Percentiles rank a stretch among this genome's conserved stretches.
phyloP scores from a whole-genome alignment of 306 rosid genomes.

The Pterocarpus macrocarpus region DNA sequence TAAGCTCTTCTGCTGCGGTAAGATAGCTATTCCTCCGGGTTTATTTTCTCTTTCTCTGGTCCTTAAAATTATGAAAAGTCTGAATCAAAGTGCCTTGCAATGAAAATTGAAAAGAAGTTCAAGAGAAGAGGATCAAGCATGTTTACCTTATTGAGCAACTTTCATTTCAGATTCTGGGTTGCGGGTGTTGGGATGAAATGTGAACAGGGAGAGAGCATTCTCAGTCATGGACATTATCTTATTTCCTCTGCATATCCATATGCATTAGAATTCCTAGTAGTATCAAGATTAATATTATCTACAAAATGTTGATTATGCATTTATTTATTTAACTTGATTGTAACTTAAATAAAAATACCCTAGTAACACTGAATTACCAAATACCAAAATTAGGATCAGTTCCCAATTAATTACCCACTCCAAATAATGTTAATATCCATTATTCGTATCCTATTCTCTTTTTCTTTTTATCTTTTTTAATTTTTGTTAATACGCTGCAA shows the following conservation, averaged over 20 bases:
- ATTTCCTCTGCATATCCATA: constrained; percentile 13
- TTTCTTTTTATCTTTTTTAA: not conserved
- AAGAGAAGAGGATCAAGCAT: constrained; percentile 1
- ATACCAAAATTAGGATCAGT: too few relatives aligned
- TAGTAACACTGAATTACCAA: too few relatives aligned
- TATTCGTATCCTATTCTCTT: not conserved
- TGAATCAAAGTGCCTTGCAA: constrained; percentile 31
- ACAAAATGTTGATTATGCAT: too few relatives aligned
- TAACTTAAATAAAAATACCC: too few relatives aligned
- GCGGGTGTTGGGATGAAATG: constrained; percentile 4
- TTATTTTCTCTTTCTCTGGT: constrained; percentile 37
- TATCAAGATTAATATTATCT: not conserved
- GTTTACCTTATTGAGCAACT: constrained; percentile 40
- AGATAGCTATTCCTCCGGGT: constrained; percentile 49
- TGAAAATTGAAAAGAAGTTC: constrained; percentile 39
- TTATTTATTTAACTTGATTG: too few relatives aligned
- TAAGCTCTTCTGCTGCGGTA: constrained; percentile 99
- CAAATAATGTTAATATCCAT: too few relatives aligned
- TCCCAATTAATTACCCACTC: too few relatives aligned
- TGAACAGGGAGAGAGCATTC: not conserved
- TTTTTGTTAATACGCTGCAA: constrained; percentile 19
- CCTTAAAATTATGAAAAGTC: constrained; percentile 37
- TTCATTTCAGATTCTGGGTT: constrained; percentile 12
- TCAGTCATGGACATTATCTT: not conserved
- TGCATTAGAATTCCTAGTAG: not conserved